These are phyloP conservation scores for Malassezia sp. DNA, from an alignment of 1,284 basidiomycete species.

Conservation along the genomic window DNA sequence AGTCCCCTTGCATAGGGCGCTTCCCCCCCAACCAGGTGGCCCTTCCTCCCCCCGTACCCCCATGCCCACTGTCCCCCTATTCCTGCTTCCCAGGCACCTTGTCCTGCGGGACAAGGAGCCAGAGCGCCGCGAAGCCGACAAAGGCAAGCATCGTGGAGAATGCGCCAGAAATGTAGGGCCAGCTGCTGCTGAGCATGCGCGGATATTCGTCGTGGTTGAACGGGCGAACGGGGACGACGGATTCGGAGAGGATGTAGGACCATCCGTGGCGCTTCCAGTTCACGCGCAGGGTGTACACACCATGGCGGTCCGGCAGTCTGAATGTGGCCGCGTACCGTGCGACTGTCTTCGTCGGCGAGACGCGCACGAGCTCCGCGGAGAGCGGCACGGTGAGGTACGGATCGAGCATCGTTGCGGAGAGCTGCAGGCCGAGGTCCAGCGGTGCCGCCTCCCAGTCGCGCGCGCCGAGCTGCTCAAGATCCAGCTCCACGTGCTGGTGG, in stretches of 20 bases:
- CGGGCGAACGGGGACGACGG: constrained; percentile 75
- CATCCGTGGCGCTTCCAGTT: constrained; percentile 78
- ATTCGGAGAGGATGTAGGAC: constrained; percentile 59
- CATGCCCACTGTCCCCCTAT: constrained; percentile 1
- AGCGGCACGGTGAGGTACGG: constrained; percentile 48
- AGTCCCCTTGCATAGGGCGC: too few species aligned
- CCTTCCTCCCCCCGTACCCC: too few species aligned
- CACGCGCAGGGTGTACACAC: constrained; percentile 90
- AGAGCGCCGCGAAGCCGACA: constrained; percentile 68
- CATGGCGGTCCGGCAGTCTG: constrained; percentile 82
- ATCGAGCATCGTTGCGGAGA: constrained; percentile 96
- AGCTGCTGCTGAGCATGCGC: constrained; percentile 80
- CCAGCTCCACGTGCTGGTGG: constrained; percentile 57
- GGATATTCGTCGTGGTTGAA: constrained; percentile 89
- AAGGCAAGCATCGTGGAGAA: constrained; percentile 74
- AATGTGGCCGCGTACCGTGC: constrained; percentile 65
- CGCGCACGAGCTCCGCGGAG: constrained; percentile 1
- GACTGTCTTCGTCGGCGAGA: constrained; percentile 16
- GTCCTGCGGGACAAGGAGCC: constrained; percentile 52
- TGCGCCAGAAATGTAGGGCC: constrained; percentile 85
- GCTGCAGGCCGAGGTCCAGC: constrained; percentile 64
- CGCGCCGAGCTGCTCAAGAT: constrained; percentile 57
- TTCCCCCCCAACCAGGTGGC: too few species aligned
- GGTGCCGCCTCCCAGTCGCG: constrained; percentile 62
- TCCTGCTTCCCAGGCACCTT: constrained; percentile 4